Evolutionary conservation across 169 alveolate species (phyloP), one percentile per base, ranked within the genome.

Genomic region (Plasmodium inui): DNA sequence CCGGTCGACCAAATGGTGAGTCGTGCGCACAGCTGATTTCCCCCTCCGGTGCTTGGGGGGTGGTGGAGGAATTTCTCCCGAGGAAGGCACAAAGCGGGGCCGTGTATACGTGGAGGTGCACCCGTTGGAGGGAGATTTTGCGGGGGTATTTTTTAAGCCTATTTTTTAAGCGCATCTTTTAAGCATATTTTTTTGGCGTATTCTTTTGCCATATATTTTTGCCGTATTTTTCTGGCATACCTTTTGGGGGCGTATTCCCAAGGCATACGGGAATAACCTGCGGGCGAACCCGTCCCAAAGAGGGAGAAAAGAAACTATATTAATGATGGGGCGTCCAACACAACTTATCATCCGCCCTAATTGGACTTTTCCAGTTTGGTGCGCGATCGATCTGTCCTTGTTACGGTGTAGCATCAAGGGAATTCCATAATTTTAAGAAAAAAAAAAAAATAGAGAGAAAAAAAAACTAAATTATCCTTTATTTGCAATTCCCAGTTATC

Each of bases 11-110:
- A 50, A 50, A 50, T 3, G 61, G 61, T 50, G 61, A 50, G 61
- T 50, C 61, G 61, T 12, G 61, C 61, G 61, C 17, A 50, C 61
- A 50, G 61, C 22, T 50, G 22, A 50, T 50, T 50, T 50, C 61
- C 22, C 61, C 61, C 61, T 50, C 61, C 61, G 61, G 37, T 67
- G 76, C 76, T 19, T n/a, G 76, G 76, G 37, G 76, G 37, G 76
- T 26, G 37, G 76, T 67, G 0, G 14, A 28, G n/a, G 76, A 9
- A 67, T 67, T 19, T 67, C 39, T 22, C 41, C 61, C 37, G 37
- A 3, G 76, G 30, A 7, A 28, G 17, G 76, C 30, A 67, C n/a
- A 7, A 22, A 7, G 37, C 76, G 76, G 37, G 34, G 76, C 3
- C n/a, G 39, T 6, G 76, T n/a, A 67, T 67, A 28, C 39, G 76